These are phyloP conservation scores for Cornus kousa DNA, from an alignment of 148 eudicot genomes.

Conservation along the genomic window DNA sequence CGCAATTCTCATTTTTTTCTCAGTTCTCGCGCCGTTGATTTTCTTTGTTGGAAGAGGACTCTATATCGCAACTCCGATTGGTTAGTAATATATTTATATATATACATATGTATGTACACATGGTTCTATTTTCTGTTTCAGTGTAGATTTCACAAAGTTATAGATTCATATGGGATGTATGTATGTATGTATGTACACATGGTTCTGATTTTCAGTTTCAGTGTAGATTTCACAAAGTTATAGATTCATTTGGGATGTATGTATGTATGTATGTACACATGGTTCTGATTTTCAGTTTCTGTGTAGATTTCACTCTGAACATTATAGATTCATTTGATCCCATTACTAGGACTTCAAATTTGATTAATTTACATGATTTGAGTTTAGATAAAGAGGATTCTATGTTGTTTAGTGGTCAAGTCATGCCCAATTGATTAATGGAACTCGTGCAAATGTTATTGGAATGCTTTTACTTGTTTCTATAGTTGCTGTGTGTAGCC, in stretches of 20 bases:
- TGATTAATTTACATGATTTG: too few relatives aligned
- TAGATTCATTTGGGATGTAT: background rate
- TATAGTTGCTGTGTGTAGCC: background rate
- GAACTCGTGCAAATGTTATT: too few relatives aligned
- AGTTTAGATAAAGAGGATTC: too few relatives aligned
- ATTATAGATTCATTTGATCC: background rate
- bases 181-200: background rate
- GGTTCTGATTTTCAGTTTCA: background rate
- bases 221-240: background rate
- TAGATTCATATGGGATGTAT: background rate
- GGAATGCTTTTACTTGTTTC: background rate
- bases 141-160: background rate
- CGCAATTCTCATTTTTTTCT: slow-evolving; percentile 39
- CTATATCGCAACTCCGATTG: slow-evolving; percentile 24
- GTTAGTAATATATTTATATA: slow-evolving; percentile 14
- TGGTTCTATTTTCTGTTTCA: background rate
- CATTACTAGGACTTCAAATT: too few relatives aligned
- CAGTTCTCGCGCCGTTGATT: slow-evolving; percentile 45
- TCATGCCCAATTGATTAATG: background rate
- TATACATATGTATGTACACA: background rate
- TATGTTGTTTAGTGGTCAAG: background rate
- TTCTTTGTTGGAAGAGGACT: slow-evolving; percentile 56
- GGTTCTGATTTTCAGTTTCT: background rate
- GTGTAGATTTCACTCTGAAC: background rate
- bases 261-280: background rate